Evolutionary conservation across 257 asterid species (phyloP), one percentile per base, ranked within the genome.

Genomic region (Solanum okadae): DNA sequence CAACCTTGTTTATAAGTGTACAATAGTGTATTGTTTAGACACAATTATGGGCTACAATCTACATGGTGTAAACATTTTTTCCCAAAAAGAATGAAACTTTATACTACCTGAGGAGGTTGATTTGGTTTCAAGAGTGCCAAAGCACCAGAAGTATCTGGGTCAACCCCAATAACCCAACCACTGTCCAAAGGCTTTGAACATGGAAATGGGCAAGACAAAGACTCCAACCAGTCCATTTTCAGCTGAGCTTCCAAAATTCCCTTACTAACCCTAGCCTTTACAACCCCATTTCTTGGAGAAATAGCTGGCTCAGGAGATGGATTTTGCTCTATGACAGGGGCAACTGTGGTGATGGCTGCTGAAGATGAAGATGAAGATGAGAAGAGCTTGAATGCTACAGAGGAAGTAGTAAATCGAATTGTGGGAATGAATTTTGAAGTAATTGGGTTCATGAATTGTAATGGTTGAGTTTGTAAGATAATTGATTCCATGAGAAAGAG

Each of bases 141-240:
- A 4, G 98, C 98, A 83, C 98, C 98, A 49, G 94, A 93, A 44
- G 90, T 89, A 89, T 95, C 98, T 46, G 98, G 98, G 93, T 94
- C 98, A 35, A 94, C 90, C 34, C 98, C 97, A 70, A 93, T 46
- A 63, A 93, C 94, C 98, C 98, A 94, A n/a, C 90, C 93, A 33
- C 92, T 16, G 22, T 49, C 56, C 56, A 85, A 92, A 68, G 89
- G 89, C 88, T 92, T 88, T 61, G 63, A 7, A 31, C 20, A 85
- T 52, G 87, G 89, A 89, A 82, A 89, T 78, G 98, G 97, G 89
- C 91, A 92, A 78, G 98, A 94, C 42, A 95, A 90, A 59, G 98
- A 95, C 10, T 92, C 91, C 87, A 93, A 81, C 96, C 96, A 94
- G 87, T 93, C 91, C 92, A 89, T 86, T 89, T 86, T 92, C 25